phyloP scores from a whole-genome alignment of 1,139 yeast species.

The Saccharomyces hybrid region DNA sequence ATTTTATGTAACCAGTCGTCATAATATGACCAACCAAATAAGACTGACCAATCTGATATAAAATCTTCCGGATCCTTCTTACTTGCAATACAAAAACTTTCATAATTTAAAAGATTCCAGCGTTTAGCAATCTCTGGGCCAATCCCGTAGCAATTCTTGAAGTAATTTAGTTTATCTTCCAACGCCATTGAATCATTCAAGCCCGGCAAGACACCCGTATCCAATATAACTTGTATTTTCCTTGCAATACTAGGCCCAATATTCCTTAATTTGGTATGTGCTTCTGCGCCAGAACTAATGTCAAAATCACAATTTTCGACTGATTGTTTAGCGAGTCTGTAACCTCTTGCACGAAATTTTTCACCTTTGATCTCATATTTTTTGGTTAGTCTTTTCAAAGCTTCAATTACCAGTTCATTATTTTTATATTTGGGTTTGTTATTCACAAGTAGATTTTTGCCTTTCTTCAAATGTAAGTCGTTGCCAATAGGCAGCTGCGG shows the following conservation, averaged over 20 bases:
- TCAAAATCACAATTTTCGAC: constrained; percentile 28
- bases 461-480: background rate
- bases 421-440: constrained; percentile 19
- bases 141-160: constrained; percentile 46
- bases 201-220: constrained; percentile 37
- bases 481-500: background rate
- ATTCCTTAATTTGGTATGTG: constrained; percentile 35
- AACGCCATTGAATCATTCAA: constrained; percentile 31
- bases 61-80: constrained; percentile 30
- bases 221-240: constrained; percentile 43
- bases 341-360: constrained; percentile 39
- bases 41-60: constrained; percentile 32
- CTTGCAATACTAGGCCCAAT: constrained; percentile 42
- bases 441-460: constrained; percentile 3
- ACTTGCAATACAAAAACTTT: constrained; percentile 38
- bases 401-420: constrained; percentile 34
- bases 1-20: constrained; percentile 45
- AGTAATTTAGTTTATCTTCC: constrained; percentile 31
- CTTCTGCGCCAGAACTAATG: constrained; percentile 38
- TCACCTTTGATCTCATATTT: constrained; percentile 38
- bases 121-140: constrained; percentile 42
- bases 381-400: constrained; percentile 35
- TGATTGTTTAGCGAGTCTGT: constrained; percentile 40
- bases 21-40: constrained; percentile 43
- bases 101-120: constrained; percentile 38